A percentile compares a stretch with the other conserved stretches of the same genome.
Conservation (phyloP, 1,139 yeast genomes). For the Pichia sp. region DNA sequence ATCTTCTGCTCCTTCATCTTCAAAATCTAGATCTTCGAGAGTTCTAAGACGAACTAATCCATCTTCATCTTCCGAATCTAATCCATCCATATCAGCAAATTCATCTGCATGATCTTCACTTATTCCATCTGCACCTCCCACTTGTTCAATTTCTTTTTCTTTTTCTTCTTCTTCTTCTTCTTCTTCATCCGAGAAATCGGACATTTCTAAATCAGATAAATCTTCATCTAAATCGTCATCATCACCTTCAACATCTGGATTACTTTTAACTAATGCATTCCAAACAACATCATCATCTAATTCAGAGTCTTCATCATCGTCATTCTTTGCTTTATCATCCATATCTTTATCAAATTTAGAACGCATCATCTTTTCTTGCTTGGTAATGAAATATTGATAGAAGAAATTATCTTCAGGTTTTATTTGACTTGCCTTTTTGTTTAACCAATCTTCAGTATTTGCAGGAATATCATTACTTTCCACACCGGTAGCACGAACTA, state of each 20-base stretch:
- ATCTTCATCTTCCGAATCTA: slow-evolving; percentile 17
- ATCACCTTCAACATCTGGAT: slow-evolving; percentile 71
- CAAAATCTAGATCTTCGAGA: slow-evolving; percentile 7
- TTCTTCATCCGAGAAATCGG: slow-evolving; percentile 31
- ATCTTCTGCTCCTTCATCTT: slow-evolving; percentile 20
- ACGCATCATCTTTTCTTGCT: slow-evolving; percentile 35
- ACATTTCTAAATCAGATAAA: slow-evolving; percentile 39
- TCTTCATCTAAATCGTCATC: slow-evolving; percentile 43
- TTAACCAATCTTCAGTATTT: slow-evolving; percentile 78
- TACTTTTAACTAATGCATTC: slow-evolving; percentile 80
- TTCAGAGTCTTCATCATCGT: slow-evolving; percentile 39
- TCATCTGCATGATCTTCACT: neutral
- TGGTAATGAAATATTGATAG: slow-evolving; percentile 74
- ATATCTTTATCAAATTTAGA: slow-evolving; percentile 32
- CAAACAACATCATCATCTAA: slow-evolving; percentile 78
- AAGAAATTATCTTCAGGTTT: slow-evolving; percentile 88
- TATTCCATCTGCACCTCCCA: neutral
- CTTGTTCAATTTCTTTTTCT: neutral
- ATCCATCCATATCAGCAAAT: neutral
- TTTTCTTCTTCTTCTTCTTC: slow-evolving; percentile 32
- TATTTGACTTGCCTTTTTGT: slow-evolving; percentile 55
- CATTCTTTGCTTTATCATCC: slow-evolving; percentile 29
- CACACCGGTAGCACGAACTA: slow-evolving; percentile 54
- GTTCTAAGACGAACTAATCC: slow-evolving; percentile 4
- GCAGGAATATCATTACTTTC: slow-evolving; percentile 49